A percentile compares a stretch with the other conserved stretches of the same genome.
Evolutionary conservation across 208 protist species (phyloP).

Genomic region (Trypanosomatidae sp.): DNA sequence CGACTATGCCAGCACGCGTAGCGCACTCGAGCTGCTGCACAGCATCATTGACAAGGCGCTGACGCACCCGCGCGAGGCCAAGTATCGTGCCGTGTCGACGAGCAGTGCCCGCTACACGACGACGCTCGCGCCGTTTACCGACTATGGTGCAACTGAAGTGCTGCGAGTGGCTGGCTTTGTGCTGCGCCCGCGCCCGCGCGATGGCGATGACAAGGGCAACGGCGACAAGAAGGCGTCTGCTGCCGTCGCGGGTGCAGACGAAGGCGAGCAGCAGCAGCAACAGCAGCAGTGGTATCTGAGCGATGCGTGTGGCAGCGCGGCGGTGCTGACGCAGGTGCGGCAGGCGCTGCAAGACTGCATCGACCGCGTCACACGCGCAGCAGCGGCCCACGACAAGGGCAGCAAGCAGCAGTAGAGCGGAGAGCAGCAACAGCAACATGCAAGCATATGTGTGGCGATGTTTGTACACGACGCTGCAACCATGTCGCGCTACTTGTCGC

Average conservation of each 20-base stretch:
- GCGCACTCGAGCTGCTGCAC: conserved; percentile 21
- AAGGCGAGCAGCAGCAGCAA: background rate
- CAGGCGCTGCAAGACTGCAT: conserved; percentile 22
- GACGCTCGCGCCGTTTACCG: conserved; percentile 43
- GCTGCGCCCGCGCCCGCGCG: conserved; percentile 17
- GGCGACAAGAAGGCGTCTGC: conserved; percentile 34
- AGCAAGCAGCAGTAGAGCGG: no score
- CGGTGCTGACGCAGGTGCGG: conserved; percentile 34
- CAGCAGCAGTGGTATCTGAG: conserved; percentile 27
- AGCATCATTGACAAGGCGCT: conserved; percentile 34
- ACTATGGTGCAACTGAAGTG: conserved; percentile 35
- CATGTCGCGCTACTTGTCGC: no score
- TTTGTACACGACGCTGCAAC: no score
- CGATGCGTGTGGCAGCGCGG: conserved; percentile 29
- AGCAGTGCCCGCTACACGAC: conserved; percentile 38
- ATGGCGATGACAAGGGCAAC: conserved; percentile 23
- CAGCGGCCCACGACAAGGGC: no score
- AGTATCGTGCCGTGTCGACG: conserved; percentile 44
- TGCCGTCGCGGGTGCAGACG: conserved; percentile 11
- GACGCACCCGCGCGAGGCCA: conserved; percentile 24
- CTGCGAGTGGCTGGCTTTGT: conserved; percentile 53
- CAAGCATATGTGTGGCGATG: no score
- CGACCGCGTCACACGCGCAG: no score
- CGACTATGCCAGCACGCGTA: conserved; percentile 19
- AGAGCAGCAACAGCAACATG: no score